Conservation (phyloP, 495 filamentous ascomycete genomes). For the Penicillium parvum region DNA sequence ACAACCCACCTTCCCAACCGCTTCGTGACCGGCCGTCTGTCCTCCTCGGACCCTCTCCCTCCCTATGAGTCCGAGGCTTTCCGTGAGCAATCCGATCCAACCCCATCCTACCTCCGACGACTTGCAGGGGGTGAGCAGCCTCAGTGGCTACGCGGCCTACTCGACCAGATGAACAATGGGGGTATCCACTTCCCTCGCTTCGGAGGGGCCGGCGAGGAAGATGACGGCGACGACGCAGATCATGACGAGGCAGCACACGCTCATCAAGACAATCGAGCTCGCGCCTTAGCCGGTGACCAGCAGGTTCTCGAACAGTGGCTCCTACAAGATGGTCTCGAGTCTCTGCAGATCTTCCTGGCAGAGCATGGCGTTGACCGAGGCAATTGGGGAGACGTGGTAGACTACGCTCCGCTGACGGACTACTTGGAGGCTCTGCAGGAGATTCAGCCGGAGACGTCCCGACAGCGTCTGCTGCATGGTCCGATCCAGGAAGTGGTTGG, state of each 20-base stretch:
- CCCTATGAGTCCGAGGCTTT: slow-evolving; percentile 43
- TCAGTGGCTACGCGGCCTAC: slow-evolving; percentile 41
- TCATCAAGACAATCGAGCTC: slow-evolving; percentile 3
- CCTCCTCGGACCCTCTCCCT: slow-evolving; percentile 43
- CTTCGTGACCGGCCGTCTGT: slow-evolving; percentile 40
- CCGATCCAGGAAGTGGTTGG: slow-evolving; percentile 34
- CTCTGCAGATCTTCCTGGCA: slow-evolving; percentile 33
- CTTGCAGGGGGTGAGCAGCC: slow-evolving; percentile 33
- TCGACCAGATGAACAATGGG: slow-evolving; percentile 35
- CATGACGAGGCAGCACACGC: slow-evolving; percentile 1
- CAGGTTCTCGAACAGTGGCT: slow-evolving; percentile 37
- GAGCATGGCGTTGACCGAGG: slow-evolving; percentile 44
- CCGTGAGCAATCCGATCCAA: slow-evolving; percentile 36
- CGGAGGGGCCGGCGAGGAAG: slow-evolving; percentile 11
- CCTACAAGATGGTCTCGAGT: slow-evolving; percentile 30
- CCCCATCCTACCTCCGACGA: slow-evolving; percentile 31
- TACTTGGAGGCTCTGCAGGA: slow-evolving; percentile 35
- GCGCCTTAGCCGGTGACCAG: slow-evolving; percentile 27
- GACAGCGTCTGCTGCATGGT: slow-evolving; percentile 29
- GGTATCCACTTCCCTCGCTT: slow-evolving; percentile 26
- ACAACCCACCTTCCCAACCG: slow-evolving; percentile 40
- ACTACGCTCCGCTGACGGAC: slow-evolving; percentile 34
- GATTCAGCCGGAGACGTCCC: slow-evolving; percentile 24
- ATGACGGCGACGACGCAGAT: slow-evolving; percentile 2
- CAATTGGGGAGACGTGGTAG: slow-evolving; percentile 40